Evolutionary conservation across 2,329 filamentous ascomycete genomes (phyloP), one percentile per base, ranked within the genome.

Genomic region (Penicillium sp.): DNA sequence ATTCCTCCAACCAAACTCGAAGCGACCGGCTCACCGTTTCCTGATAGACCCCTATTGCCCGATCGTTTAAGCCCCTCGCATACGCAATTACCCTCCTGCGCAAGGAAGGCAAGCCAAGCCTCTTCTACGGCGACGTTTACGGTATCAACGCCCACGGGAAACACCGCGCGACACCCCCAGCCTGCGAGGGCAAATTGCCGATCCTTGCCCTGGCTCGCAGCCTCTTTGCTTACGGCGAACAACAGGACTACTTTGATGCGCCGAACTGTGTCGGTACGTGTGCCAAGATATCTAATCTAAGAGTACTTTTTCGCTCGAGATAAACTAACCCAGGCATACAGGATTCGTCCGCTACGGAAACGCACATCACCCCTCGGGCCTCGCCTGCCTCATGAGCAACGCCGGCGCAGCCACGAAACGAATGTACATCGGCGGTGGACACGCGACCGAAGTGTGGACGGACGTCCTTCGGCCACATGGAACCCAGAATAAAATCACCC

Each of bases 381-480:
- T 86, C 23, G 85, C 85, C 15, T 85, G 84, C 29, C 75, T 89
- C 11, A 79, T 89, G 75, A 86, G 82, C 30, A 86, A 84, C 69
- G 79, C 78, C 3, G 80, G 79, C 53, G 73, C 78, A 4, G 76
- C 73, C 29, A 73, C 79, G 64, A 87, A 86, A 69, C 82, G 78
- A 65, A 90, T 91, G 88, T 83, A 81, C 64, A 86, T 90, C 23
- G 88, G 88, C 0, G 73, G 80, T 53, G 76, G 79, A 38, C 85
- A 88, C 69, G 80, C 81, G 1, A 86, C 84, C 0, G 85, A 90
- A 76, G 73, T 79, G 35, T 91, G 88, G 88, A 86, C 84, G 0
- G 88, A 91, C 76, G 68, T 90, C 0, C 72, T 88, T 56, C 83
- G 78, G 6, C 84, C 83, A 79, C 80, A 82, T 56, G 71, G 83